Base-by-base conservation (phyloP, 2,329 filamentous ascomycete genomes). In the Fusarium sambucinum region DNA sequence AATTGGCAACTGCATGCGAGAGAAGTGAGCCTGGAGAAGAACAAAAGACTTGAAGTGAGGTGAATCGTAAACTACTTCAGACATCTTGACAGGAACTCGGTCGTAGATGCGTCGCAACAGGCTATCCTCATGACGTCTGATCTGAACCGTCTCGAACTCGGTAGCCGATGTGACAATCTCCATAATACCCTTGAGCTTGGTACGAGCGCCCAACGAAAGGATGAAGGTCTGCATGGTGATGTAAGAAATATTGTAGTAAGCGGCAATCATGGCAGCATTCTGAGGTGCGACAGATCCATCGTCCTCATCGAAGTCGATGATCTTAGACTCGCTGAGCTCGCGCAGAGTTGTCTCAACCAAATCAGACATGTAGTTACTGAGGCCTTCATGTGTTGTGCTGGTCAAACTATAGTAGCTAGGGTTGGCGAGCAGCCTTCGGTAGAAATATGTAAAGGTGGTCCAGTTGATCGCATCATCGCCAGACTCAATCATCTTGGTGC, bases 151-250 rank as follows among this genome's bases (percentile, higher is more conserved):
- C 79, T 99, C 96, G 64, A 98, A 99, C 77, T 99, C 96, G 2
- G 94, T 96, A 7, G 96, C 96, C 1, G 96, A 97, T 2, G 96
- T 97, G 63, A 98, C 90, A 73, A 99, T 98, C 80, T 99, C 96
- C 56, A 99, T 85, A 42, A 99, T 94, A 46, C 94, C 94, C 86
- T 99, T 99, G 69, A 99, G 88, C 83, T 97, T 98, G 6, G 94
- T 98, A 72, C 91, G 91, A 41, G 89, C 89, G 56, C 89, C 94
- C 46, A 99, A 86, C 16, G 96, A 99, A 57, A 99, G 85, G 52
- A 99, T 84, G 85, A 99, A 95, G 0, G 96, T 99, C 81, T 99
- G 95, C 94, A 99, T 99, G 4, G 96, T 99, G 78, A 97, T 92
- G 82, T 97, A 98, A 8, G 95, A 97, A 76, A 99, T 97, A 80